These are phyloP conservation scores for Phialophora macrospora DNA, from an alignment of 2,329 filamentous ascomycete genomes.

Conservation along the genomic window DNA sequence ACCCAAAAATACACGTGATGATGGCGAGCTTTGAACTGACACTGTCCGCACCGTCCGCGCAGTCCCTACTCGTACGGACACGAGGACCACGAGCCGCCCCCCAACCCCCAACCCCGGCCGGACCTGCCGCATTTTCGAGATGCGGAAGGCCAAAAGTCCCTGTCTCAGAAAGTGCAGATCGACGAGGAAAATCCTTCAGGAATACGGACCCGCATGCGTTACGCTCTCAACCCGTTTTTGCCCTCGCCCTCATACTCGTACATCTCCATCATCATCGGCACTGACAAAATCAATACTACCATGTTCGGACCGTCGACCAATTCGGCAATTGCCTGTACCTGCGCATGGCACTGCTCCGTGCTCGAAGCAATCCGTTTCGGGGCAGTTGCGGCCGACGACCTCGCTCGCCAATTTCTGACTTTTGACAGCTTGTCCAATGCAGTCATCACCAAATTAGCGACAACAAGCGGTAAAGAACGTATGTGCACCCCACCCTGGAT, in stretches of 20 bases:
- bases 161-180: constrained; percentile 8
- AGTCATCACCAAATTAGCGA: constrained; percentile 12
- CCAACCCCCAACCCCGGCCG: not conserved
- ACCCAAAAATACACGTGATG: constrained; percentile 5
- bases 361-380: not conserved
- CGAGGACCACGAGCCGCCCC: not conserved
- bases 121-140: not conserved
- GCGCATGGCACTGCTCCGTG: not conserved
- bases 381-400: constrained; percentile 10
- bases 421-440: constrained; percentile 6
- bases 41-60: too few species aligned
- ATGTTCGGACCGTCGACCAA: not conserved
- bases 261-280: not conserved
- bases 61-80: too few species aligned
- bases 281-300: not conserved
- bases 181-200: not conserved
- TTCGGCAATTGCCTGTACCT: not conserved
- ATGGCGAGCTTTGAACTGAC: not conserved
- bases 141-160: constrained; percentile 10
- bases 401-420: constrained; percentile 5
- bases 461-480: not conserved
- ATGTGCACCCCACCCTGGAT: not conserved
- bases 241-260: not conserved
- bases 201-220: not conserved
- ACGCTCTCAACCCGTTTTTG: not conserved